phyloP scores from a whole-genome alignment of 805 yeast genomes.

The Candida krabiensis region DNA sequence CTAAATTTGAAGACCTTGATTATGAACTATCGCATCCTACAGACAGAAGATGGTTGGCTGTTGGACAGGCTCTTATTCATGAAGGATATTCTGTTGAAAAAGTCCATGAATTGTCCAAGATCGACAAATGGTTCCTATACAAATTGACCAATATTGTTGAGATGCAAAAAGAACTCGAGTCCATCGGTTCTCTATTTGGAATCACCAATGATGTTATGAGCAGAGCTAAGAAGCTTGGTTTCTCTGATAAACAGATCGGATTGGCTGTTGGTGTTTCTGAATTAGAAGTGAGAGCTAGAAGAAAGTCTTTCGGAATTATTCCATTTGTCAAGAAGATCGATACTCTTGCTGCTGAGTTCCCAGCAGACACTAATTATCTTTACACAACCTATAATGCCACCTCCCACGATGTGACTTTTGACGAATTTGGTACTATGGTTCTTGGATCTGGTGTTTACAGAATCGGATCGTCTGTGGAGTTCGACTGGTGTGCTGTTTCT shows the following conservation, averaged over 20 bases:
- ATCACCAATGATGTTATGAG: slow-evolving; percentile 68
- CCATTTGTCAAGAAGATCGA: slow-evolving; percentile 97
- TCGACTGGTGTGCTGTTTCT: slow-evolving; percentile 99
- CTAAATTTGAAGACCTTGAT: slow-evolving; percentile 72
- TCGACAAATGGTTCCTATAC: slow-evolving; percentile 94
- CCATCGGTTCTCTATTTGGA: slow-evolving; percentile 54
- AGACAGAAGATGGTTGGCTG: slow-evolving; percentile 96
- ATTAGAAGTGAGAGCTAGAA: slow-evolving; percentile 75
- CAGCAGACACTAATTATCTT: slow-evolving; percentile 92
- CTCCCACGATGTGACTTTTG: slow-evolving; percentile 76
- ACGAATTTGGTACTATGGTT: slow-evolving; percentile 90
- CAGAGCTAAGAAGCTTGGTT: slow-evolving; percentile 90
- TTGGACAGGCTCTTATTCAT: slow-evolving; percentile 93
- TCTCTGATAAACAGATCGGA: slow-evolving; percentile 93
- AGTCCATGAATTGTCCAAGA: slow-evolving; percentile 88
- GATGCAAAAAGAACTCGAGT: slow-evolving; percentile 79
- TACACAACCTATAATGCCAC: slow-evolving; percentile 96
- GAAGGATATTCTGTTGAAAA: slow-evolving; percentile 88
- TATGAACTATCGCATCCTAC: slow-evolving; percentile 80
- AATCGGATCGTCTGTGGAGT: slow-evolving; percentile 97
- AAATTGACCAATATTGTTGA: slow-evolving; percentile 91
- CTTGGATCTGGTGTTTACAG: slow-evolving; percentile 99
- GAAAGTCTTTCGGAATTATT: slow-evolving; percentile 75
- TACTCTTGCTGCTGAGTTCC: slow-evolving; percentile 98
- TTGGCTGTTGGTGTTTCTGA: slow-evolving; percentile 71